A percentile compares a stretch with the other conserved stretches of the same genome.
phyloP scores from a whole-genome alignment of 345 rosid species.

The Lepidium sativum region DNA sequence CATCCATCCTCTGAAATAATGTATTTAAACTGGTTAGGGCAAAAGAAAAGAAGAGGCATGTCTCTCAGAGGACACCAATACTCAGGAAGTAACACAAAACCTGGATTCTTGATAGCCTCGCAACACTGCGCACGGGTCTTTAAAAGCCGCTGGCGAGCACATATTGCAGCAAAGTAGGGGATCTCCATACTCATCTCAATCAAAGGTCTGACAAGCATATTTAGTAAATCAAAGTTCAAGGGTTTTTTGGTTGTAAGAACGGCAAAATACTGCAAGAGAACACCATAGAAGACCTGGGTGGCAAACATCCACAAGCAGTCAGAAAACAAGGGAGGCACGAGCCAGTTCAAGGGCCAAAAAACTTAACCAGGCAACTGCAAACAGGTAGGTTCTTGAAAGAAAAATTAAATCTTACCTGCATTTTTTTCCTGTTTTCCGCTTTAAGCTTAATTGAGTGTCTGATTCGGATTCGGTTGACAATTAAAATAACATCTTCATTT shows the following conservation, averaged over 20 bases:
- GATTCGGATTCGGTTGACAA: slow-evolving; percentile 57
- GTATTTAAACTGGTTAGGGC: neutral
- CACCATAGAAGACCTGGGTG: slow-evolving; percentile 81
- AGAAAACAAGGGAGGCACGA: neutral
- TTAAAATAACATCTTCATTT: slow-evolving; percentile 38
- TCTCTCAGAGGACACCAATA: neutral
- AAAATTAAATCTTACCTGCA: slow-evolving; percentile 48
- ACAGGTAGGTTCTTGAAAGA: neutral
- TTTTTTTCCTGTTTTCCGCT: slow-evolving; percentile 90
- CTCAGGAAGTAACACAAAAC: slow-evolving; percentile 30
- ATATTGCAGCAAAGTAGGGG: slow-evolving; percentile 92
- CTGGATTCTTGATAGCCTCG: slow-evolving; percentile 64
- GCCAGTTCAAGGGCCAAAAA: neutral
- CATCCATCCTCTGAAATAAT: slow-evolving; percentile 54
- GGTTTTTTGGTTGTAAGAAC: slow-evolving; percentile 62
- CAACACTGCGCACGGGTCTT: slow-evolving; percentile 56
- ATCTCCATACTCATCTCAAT: slow-evolving; percentile 85
- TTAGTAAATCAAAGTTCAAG: slow-evolving; percentile 67
- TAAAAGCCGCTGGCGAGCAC: slow-evolving; percentile 80
- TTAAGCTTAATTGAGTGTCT: slow-evolving; percentile 65
- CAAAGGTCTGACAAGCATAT: slow-evolving; percentile 73
- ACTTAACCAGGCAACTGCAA: neutral
- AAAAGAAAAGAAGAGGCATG: neutral
- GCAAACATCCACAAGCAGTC: slow-evolving; percentile 6
- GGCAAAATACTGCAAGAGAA: slow-evolving; percentile 86